Conservation (phyloP, 169 alveolate species). For the Cyclospora cayetanensis region DNA sequence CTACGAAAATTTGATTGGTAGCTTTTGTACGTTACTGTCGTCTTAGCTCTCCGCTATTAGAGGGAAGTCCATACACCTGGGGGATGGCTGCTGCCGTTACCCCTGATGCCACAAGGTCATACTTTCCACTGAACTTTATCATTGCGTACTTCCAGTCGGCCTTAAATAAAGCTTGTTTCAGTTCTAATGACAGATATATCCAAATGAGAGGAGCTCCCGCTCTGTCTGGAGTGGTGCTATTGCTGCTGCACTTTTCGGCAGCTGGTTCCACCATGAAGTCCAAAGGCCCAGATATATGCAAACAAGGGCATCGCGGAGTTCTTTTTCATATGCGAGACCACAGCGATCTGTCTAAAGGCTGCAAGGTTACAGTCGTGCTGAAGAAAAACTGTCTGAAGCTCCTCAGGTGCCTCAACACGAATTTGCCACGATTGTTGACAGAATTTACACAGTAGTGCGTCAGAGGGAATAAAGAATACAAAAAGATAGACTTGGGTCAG, state of each 20-base stretch:
- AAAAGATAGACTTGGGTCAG: slow-evolving; percentile 52
- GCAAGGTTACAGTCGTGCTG: slow-evolving; percentile 53
- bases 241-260: neutral
- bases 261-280: neutral
- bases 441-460: neutral
- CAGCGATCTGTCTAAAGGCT: slow-evolving; percentile 33
- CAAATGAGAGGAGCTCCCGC: neutral
- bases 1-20: too few relatives aligned
- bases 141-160: too few relatives aligned
- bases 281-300: neutral
- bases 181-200: neutral
- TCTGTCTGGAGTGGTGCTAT: neutral
- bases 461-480: slow-evolving; percentile 57
- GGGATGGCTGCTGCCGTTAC: too few relatives aligned
- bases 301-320: slow-evolving; percentile 63
- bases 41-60: too few relatives aligned
- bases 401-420: slow-evolving; percentile 7
- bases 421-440: neutral
- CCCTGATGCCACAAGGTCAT: too few relatives aligned
- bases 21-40: too few relatives aligned
- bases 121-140: too few relatives aligned
- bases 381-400: slow-evolving; percentile 53
- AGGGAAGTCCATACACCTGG: too few relatives aligned
- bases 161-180: neutral
- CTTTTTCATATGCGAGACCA: slow-evolving; percentile 29